phyloP scores from a whole-genome alignment of 2,329 filamentous ascomycete genomes.

The Botryotinia calthae region DNA sequence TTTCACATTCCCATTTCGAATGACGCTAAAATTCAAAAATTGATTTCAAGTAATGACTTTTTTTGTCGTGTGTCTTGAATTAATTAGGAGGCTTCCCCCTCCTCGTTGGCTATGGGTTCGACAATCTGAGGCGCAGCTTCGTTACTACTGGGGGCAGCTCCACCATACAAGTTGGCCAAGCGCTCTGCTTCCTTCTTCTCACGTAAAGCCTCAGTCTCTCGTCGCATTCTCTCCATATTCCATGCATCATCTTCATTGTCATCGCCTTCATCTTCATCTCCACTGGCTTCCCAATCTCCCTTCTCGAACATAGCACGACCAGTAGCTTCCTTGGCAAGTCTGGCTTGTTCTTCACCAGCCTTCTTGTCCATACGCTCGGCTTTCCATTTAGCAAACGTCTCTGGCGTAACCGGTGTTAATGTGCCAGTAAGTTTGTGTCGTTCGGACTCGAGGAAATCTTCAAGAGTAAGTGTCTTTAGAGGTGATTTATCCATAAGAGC shows the following conservation, averaged over 20 bases:
- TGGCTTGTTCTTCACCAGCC: slow-evolving; percentile 85
- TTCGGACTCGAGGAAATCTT: slow-evolving; percentile 96
- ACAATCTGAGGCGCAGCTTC: slow-evolving; percentile 22
- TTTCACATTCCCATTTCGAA: slow-evolving; percentile 23
- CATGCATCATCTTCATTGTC: slow-evolving; percentile 53
- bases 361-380: slow-evolving; percentile 93
- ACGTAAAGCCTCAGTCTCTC: slow-evolving; percentile 77
- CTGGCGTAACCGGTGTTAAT: slow-evolving; percentile 88
- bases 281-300: slow-evolving; percentile 79
- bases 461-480: slow-evolving; percentile 87
- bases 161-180: slow-evolving; percentile 38
- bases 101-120: slow-evolving; percentile 22
- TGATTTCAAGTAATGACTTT: slow-evolving; percentile 7
- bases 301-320: slow-evolving; percentile 94
- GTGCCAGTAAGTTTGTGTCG: slow-evolving; percentile 90
- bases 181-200: slow-evolving; percentile 76
- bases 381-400: slow-evolving; percentile 96
- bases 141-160: slow-evolving; percentile 26
- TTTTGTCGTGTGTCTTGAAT: slow-evolving; percentile 14
- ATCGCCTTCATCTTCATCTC: slow-evolving; percentile 50
- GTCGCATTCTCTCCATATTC: slow-evolving; percentile 79
- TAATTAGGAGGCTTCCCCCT: slow-evolving; percentile 29
- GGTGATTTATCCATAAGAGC: slow-evolving; percentile 94
- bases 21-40: slow-evolving; percentile 32
- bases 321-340: slow-evolving; percentile 90